Conservation (phyloP, 2,329 filamentous ascomycete species). For the Hysterium pulicare region DNA sequence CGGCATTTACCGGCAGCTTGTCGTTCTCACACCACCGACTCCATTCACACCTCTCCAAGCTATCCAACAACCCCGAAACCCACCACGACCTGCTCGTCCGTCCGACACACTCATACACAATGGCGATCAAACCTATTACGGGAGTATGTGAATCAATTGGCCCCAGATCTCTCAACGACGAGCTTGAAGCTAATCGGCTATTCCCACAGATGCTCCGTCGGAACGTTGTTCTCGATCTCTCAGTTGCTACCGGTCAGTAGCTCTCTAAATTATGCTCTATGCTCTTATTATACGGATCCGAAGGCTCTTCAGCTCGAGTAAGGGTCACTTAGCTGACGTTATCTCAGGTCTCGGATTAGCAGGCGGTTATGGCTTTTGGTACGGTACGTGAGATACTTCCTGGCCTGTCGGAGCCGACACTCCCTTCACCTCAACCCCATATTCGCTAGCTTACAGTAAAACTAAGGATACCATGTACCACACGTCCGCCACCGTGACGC, state of each 20-base stretch:
- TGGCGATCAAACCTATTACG: conserved; percentile 51
- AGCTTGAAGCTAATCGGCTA: conserved; percentile 23
- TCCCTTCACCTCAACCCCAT: conserved; percentile 8
- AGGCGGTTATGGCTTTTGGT: conserved; percentile 66
- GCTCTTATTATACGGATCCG: conserved; percentile 1
- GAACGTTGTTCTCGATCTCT: conserved; percentile 63
- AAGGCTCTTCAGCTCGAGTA: not conserved
- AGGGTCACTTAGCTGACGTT: conserved; percentile 7
- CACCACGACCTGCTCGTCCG: conserved; percentile 24
- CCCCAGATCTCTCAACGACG: conserved; percentile 8
- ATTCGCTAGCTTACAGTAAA: not conserved
- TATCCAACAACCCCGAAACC: conserved; percentile 22
- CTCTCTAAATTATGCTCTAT: conserved; percentile 1
- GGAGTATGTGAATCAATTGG: conserved; percentile 45
- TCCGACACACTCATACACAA: conserved; percentile 23
- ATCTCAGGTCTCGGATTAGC: conserved; percentile 57
- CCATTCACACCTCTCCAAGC: conserved; percentile 24
- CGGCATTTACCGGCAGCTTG: no score
- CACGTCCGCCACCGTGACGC: conserved; percentile 60
- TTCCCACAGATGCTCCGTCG: conserved; percentile 60
- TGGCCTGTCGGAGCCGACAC: conserved; percentile 2
- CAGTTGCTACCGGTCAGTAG: conserved; percentile 61
- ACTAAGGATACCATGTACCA: conserved; percentile 61
- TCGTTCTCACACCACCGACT: conserved; percentile 25
- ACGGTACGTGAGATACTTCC: conserved; percentile 48